Conservation (phyloP, 352 stramenopile species). For the Pythium scleroteichum region DNA sequence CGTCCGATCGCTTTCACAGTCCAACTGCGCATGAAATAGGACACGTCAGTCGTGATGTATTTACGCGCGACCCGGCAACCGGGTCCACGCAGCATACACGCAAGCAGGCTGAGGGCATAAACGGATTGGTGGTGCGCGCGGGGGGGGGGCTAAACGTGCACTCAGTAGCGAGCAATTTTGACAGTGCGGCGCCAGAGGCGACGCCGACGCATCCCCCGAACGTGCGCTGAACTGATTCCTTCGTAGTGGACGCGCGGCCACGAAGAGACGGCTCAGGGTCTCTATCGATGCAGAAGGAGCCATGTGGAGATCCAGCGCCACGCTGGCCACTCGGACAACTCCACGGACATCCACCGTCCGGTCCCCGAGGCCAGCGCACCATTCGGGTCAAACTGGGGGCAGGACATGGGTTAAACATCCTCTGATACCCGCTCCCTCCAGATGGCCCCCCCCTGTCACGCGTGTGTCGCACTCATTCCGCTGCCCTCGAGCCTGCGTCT, state of each 20-base stretch:
- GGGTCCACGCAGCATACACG: not conserved
- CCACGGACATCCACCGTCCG: constrained; percentile 2
- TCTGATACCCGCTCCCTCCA: constrained; percentile 4
- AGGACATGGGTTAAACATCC: not conserved
- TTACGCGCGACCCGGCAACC: not conserved
- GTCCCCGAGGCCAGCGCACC: not conserved
- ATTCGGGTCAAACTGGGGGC: not conserved
- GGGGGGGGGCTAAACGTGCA: too few relatives aligned
- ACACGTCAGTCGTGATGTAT: not conserved
- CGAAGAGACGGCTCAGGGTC: not conserved
- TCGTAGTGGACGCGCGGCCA: not conserved
- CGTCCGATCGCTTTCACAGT: not conserved
- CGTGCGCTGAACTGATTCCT: constrained; percentile 6
- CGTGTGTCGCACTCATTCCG: too few relatives aligned
- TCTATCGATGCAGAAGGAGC: constrained; percentile 3
- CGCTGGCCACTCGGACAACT: constrained; percentile 13
- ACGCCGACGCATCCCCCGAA: constrained; percentile 5
- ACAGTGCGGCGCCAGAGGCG: not conserved
- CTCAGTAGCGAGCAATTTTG: too few relatives aligned
- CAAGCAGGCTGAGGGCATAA: not conserved
- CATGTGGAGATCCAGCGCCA: constrained; percentile 22
- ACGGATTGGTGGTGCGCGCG: too few relatives aligned
- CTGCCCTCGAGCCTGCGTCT: not conserved
- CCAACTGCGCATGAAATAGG: not conserved
- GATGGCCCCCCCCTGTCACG: not conserved